These are phyloP conservation scores for Starmerella riodocensis DNA, from an alignment of 805 yeast species.

Conservation along the genomic window DNA sequence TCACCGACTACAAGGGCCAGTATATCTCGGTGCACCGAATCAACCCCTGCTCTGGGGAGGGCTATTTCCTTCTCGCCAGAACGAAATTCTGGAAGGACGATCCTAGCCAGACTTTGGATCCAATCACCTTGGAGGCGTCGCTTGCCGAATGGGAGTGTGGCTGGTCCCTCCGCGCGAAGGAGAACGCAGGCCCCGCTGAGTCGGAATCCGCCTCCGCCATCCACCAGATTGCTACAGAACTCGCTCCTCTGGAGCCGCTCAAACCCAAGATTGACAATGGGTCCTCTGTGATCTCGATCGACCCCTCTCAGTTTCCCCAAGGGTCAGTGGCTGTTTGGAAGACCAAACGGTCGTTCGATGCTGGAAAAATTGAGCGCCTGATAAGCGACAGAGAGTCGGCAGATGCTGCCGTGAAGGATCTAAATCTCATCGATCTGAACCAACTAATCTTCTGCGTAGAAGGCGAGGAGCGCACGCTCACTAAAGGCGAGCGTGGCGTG, in stretches of 20 bases:
- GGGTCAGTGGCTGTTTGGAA: conserved; percentile 81
- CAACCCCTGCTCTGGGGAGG: conserved; percentile 71
- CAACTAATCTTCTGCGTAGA: conserved; percentile 65
- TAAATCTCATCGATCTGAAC: conserved; percentile 59
- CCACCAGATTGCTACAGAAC: conserved; percentile 52
- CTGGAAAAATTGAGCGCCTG: conserved; percentile 47
- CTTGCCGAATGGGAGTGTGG: conserved; percentile 36
- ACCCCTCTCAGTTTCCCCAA: conserved; percentile 48
- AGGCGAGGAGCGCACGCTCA: conserved; percentile 73
- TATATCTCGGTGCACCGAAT: conserved; percentile 80
- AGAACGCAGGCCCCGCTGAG: conserved; percentile 36
- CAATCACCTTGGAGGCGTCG: conserved; percentile 27
- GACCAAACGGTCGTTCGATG: conserved; percentile 56
- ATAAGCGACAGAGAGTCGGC: conserved; percentile 57
- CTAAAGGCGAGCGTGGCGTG: conserved; percentile 57
- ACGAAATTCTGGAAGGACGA: conserved; percentile 46
- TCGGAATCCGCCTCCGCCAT: conserved; percentile 30
- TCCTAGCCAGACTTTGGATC: conserved; percentile 21
- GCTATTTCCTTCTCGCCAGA: conserved; percentile 79
- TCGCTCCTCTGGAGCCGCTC: conserved; percentile 42
- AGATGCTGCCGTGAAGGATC: conserved; percentile 48
- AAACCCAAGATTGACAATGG: conserved; percentile 33
- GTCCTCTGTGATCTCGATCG: conserved; percentile 36
- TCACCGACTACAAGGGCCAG: conserved; percentile 87
- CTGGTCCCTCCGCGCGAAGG: conserved; percentile 38